phyloP scores from a whole-genome alignment of 2,329 filamentous ascomycete species.

The Cryphonectria naterciae region DNA sequence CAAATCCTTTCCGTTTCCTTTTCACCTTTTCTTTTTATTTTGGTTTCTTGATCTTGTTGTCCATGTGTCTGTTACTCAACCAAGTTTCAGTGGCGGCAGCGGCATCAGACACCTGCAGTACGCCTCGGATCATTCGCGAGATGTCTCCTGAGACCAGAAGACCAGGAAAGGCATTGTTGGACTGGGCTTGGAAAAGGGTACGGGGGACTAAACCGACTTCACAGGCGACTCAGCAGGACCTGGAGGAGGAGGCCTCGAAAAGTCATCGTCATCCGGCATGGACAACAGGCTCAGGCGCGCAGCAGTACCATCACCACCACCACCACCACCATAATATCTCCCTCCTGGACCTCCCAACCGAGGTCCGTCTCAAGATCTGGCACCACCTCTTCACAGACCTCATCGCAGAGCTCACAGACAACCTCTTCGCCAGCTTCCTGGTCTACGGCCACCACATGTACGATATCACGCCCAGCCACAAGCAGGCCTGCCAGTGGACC shows the following conservation, averaged over 20 bases:
- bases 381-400: slow-evolving; percentile 6
- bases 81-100: not conserved
- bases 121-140: not conserved
- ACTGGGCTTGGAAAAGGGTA: not conserved
- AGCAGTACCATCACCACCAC: not conserved
- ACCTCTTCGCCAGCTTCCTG: slow-evolving; percentile 14
- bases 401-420: slow-evolving; percentile 7
- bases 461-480: slow-evolving; percentile 5
- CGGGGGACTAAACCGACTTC: not conserved
- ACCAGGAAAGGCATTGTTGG: not conserved
- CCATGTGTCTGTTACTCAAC: not conserved
- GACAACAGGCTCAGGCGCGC: not conserved
- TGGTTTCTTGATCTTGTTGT: not conserved
- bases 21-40: not conserved
- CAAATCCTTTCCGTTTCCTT: not conserved
- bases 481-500: slow-evolving; percentile 8
- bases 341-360: not conserved
- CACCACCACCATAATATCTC: not conserved
- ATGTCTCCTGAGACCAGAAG: not conserved
- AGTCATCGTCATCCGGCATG: not conserved
- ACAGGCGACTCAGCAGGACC: not conserved
- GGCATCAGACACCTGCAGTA: not conserved
- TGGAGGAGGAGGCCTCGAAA: not conserved
- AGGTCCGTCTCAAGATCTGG: slow-evolving; percentile 15
- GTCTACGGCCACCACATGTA: slow-evolving; percentile 9